phyloP scores from a whole-genome alignment of 1,139 yeast species.

The Fermentozyma sake region DNA sequence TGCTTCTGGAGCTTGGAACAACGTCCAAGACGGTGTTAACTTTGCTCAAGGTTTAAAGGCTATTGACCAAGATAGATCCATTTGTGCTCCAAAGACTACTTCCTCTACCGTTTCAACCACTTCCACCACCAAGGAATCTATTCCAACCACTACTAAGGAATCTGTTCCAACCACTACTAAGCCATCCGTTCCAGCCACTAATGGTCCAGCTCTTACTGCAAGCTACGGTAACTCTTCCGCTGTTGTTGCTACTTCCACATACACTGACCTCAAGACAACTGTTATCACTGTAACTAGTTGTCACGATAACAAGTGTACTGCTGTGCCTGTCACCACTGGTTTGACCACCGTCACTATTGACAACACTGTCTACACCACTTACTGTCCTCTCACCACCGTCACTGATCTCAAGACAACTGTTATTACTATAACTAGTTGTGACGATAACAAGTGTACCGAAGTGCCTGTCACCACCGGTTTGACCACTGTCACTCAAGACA shows the following conservation, averaged over 20 bases:
- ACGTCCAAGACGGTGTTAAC: constrained; percentile 3
- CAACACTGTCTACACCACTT: constrained; percentile 27
- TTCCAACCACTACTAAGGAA: background rate
- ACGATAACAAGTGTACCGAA: constrained; percentile 17
- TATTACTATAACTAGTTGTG: constrained; percentile 24
- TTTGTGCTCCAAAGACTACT: constrained; percentile 1
- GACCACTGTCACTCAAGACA: constrained; percentile 17
- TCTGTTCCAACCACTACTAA: background rate
- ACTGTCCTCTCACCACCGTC: constrained; percentile 26
- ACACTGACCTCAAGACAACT: constrained; percentile 13
- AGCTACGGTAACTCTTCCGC: background rate
- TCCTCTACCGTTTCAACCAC: constrained; percentile 1
- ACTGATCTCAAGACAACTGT: constrained; percentile 15
- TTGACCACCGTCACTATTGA: constrained; percentile 28
- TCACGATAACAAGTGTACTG: constrained; percentile 17
- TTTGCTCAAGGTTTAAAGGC: constrained; percentile 1
- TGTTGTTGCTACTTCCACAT: constrained; percentile 7
- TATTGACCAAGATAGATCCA: background rate
- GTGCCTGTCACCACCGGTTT: constrained; percentile 28
- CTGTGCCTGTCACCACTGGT: constrained; percentile 25
- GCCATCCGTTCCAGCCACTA: background rate
- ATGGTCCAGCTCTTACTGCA: background rate
- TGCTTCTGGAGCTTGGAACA: constrained; percentile 15
- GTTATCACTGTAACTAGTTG: constrained; percentile 25
- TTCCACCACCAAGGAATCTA: background rate